phyloP scores from a whole-genome alignment of 169 alveolate species.

The Plasmodium vinckei region DNA sequence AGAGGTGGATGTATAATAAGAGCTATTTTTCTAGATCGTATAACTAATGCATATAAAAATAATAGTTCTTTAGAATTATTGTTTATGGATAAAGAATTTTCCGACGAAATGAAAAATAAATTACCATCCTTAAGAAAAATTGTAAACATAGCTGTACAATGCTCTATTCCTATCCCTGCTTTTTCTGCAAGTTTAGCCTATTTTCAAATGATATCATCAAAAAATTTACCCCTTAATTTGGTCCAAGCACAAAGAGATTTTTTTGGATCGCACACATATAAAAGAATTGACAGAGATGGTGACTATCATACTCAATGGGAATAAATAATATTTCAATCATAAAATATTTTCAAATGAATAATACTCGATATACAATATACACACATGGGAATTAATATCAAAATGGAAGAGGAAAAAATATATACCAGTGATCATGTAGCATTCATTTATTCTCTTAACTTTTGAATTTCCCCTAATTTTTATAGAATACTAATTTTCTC shows the following conservation, averaged over 20 bases:
- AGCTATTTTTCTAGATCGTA: constrained; percentile 81
- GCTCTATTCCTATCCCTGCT: constrained; percentile 82
- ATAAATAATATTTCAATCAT: not conserved
- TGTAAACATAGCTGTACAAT: constrained; percentile 77
- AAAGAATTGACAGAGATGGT: constrained; percentile 83
- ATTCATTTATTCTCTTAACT: too few species aligned
- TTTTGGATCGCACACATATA: constrained; percentile 89
- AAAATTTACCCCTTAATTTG: constrained; percentile 81
- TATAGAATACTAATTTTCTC: too few species aligned
- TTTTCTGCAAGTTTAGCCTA: constrained; percentile 83
- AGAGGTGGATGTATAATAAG: constrained; percentile 90
- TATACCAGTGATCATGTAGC: too few species aligned
- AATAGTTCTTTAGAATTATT: constrained; percentile 56
- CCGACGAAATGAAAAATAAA: constrained; percentile 64
- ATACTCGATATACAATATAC: too few species aligned
- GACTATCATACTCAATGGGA: constrained; percentile 82
- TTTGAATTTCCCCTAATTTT: too few species aligned
- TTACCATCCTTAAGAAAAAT: constrained; percentile 82
- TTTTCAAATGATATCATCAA: constrained; percentile 80
- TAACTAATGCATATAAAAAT: constrained; percentile 78
- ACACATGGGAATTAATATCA: too few species aligned
- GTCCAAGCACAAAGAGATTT: constrained; percentile 91
- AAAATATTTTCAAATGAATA: too few species aligned
- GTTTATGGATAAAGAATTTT: constrained; percentile 70
- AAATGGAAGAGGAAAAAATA: too few species aligned